Evolutionary conservation across 169 alveolate species (phyloP).

Genomic region (Plasmodium vivax): DNA sequence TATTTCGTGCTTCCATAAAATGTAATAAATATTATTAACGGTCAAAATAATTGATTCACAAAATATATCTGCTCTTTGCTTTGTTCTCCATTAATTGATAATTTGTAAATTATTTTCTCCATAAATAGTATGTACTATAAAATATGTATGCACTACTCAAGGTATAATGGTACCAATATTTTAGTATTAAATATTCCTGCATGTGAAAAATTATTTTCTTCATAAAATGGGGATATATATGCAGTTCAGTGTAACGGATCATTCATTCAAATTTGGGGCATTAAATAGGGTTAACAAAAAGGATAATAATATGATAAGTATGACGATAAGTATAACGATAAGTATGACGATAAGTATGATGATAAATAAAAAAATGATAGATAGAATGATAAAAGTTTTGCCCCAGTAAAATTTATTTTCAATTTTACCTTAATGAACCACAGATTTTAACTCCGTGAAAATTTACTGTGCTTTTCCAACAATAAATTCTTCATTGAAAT

Average conservation of each 20-base stretch:
- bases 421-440: too few relatives aligned
- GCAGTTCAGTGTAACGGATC: neutral
- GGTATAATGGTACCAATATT: neutral
- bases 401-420: too few relatives aligned
- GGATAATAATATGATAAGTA: neutral
- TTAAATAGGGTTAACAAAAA: neutral
- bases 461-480: too few relatives aligned
- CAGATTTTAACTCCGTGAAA: too few relatives aligned
- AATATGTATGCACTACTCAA: neutral
- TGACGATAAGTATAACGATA: too few relatives aligned
- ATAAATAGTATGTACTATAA: neutral
- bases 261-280: neutral
- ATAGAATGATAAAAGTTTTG: too few relatives aligned
- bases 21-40: neutral
- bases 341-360: too few relatives aligned
- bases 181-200: neutral
- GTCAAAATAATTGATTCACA: neutral
- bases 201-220: neutral
- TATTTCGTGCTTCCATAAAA: neutral
- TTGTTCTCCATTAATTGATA: neutral
- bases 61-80: neutral
- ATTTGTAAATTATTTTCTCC: neutral
- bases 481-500: too few relatives aligned
- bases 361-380: too few relatives aligned
- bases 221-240: neutral